These are phyloP conservation scores for Suhomyces panamericanus DNA, from an alignment of 1,139 yeast genomes.

Conservation along the genomic window DNA sequence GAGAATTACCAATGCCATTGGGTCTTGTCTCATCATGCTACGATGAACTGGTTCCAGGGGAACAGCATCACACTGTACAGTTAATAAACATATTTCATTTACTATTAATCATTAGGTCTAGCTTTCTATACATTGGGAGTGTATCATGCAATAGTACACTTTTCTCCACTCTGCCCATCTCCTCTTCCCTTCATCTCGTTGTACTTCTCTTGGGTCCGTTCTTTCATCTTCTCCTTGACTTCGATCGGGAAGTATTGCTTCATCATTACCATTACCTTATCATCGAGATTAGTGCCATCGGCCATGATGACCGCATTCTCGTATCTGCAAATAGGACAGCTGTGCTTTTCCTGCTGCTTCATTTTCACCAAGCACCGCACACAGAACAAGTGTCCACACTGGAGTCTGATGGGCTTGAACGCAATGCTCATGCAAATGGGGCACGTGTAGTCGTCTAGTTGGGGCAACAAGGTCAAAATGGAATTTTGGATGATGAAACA, in stretches of 20 bases:
- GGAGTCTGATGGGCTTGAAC: constrained; percentile 64
- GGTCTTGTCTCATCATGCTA: not conserved
- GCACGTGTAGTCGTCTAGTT: constrained; percentile 71
- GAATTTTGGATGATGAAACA: constrained; percentile 57
- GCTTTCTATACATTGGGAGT: not conserved
- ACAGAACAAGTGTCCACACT: constrained; percentile 69
- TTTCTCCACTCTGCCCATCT: constrained; percentile 18
- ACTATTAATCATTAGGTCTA: not conserved
- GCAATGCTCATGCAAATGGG: constrained; percentile 73
- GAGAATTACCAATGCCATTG: not conserved
- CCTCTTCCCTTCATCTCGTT: constrained; percentile 22
- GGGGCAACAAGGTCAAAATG: constrained; percentile 61
- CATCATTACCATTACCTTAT: constrained; percentile 52
- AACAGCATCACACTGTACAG: not conserved
- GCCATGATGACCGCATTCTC: constrained; percentile 56
- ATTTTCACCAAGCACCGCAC: constrained; percentile 68
- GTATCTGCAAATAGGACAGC: constrained; percentile 67
- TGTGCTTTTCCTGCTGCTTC: constrained; percentile 55
- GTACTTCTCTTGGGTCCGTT: constrained; percentile 56
- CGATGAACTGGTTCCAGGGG: not conserved
- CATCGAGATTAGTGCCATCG: constrained; percentile 59
- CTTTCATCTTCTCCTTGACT: constrained; percentile 59
- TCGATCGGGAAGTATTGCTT: constrained; percentile 65
- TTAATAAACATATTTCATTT: not conserved
- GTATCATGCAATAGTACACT: constrained; percentile 26